Evolutionary conservation across 2,329 filamentous ascomycete species (phyloP).

Genomic region (Biscogniauxia sp.): DNA sequence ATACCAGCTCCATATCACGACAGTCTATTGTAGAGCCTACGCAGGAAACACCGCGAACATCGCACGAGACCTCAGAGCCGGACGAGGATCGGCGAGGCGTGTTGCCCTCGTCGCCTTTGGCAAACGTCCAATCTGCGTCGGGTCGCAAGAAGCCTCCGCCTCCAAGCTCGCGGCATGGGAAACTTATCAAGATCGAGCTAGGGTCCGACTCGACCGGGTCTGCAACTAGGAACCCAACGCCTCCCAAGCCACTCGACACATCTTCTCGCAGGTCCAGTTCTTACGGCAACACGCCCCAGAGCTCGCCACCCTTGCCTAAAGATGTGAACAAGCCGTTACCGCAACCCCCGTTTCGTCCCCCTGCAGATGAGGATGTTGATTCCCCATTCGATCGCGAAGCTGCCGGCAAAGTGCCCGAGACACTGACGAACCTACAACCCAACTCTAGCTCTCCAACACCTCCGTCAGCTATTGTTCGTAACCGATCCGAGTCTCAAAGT

Average conservation of each 20-base stretch:
- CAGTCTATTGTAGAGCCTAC: constrained; percentile 55
- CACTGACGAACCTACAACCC: constrained; percentile 33
- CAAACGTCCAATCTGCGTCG: constrained; percentile 20
- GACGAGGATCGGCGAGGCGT: constrained; percentile 46
- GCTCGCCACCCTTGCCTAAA: constrained; percentile 39
- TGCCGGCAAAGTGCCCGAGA: constrained; percentile 50
- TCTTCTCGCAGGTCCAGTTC: constrained; percentile 22
- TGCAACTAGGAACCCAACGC: constrained; percentile 6
- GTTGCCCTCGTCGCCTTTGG: constrained; percentile 25
- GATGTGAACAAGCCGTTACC: constrained; percentile 64
- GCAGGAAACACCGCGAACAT: constrained; percentile 55
- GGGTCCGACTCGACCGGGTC: constrained; percentile 37
- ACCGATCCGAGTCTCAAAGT: constrained; percentile 31
- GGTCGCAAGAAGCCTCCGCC: constrained; percentile 63
- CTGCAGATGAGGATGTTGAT: constrained; percentile 46
- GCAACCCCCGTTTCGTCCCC: constrained; percentile 46
- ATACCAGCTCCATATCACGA: constrained; percentile 57
- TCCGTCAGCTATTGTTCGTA: constrained; percentile 34
- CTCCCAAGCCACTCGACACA: constrained; percentile 18
- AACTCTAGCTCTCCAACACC: constrained; percentile 40
- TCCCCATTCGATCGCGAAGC: constrained; percentile 54
- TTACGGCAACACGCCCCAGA: constrained; percentile 26
- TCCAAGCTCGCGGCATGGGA: constrained; percentile 73
- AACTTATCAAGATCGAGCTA: constrained; percentile 58
- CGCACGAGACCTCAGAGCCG: constrained; percentile 53